These are phyloP conservation scores for Schizosaccharomyces japonicus DNA, from an alignment of 805 yeast genomes.

Conservation along the genomic window DNA sequence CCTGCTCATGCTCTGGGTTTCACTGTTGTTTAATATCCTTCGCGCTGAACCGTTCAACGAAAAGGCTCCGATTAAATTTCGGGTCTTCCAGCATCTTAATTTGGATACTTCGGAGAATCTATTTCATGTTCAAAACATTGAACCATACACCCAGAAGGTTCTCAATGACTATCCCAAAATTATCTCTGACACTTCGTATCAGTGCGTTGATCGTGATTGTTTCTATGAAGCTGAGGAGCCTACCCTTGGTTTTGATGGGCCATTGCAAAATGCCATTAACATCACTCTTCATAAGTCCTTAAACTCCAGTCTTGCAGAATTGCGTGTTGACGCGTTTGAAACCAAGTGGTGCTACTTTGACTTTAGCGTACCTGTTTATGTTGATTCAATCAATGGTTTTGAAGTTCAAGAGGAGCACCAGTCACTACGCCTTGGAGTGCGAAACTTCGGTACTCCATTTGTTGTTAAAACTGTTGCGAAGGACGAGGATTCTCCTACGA, in stretches of 20 bases:
- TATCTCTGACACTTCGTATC: background rate
- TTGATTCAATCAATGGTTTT: background rate
- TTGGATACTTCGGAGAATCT: background rate
- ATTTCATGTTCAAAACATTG: background rate
- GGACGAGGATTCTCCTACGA: no score
- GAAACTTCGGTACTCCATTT: background rate
- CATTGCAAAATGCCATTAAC: background rate
- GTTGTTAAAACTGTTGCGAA: background rate
- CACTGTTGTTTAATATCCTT: background rate
- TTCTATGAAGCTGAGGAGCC: background rate
- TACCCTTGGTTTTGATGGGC: background rate
- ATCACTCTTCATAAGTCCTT: background rate
- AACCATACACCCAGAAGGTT: background rate
- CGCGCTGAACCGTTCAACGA: background rate
- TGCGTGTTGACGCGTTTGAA: no score
- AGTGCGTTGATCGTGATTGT: background rate
- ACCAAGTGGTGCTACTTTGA: background rate
- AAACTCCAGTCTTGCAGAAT: no score
- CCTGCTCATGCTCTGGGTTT: background rate
- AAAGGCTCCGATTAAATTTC: background rate
- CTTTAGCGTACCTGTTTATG: background rate
- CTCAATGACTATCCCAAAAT: background rate
- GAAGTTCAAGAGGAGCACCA: background rate
- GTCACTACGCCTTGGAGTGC: background rate
- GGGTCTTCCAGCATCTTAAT: background rate